Percentiles rank a stretch among this genome's conserved stretches.
Conservation (phyloP, 345 rosid species). For the Excoecaria cochinchinensis region DNA sequence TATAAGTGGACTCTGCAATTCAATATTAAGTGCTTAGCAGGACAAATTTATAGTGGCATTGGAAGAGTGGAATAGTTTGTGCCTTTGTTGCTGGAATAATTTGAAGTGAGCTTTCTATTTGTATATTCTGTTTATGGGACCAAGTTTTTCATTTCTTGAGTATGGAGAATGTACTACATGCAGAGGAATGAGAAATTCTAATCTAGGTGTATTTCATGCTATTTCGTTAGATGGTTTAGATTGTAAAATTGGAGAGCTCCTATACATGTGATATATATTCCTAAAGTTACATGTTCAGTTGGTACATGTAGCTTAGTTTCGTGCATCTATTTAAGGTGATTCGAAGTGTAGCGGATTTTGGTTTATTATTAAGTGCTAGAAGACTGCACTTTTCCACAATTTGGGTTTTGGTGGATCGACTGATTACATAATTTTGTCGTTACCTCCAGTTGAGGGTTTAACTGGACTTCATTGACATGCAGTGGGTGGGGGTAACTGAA, state of each 20-base stretch:
- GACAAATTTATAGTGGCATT: neutral
- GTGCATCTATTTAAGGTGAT: slow-evolving; percentile 2
- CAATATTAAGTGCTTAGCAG: slow-evolving; percentile 10
- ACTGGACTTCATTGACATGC: slow-evolving; percentile 12
- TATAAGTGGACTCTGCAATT: neutral
- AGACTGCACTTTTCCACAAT: neutral
- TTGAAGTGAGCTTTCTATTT: neutral
- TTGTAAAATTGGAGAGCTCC: neutral
- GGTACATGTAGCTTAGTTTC: neutral
- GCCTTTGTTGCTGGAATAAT: neutral
- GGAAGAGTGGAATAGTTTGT: neutral
- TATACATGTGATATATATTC: neutral
- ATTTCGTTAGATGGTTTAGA: neutral
- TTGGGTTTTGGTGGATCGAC: slow-evolving; percentile 3
- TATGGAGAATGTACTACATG: slow-evolving; percentile 3
- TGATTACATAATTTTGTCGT: neutral
- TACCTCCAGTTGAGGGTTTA: slow-evolving; percentile 4
- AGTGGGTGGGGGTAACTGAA: slow-evolving; percentile 4
- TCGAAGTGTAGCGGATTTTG: neutral
- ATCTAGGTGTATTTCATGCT: neutral
- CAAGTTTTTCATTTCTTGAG: neutral
- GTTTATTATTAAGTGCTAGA: slow-evolving; percentile 10
- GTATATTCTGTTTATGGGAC: neutral
- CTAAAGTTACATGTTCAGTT: neutral
- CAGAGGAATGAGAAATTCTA: neutral